phyloP scores from a whole-genome alignment of 2,329 filamentous ascomycete genomes.

The Colletotrichum incanum region DNA sequence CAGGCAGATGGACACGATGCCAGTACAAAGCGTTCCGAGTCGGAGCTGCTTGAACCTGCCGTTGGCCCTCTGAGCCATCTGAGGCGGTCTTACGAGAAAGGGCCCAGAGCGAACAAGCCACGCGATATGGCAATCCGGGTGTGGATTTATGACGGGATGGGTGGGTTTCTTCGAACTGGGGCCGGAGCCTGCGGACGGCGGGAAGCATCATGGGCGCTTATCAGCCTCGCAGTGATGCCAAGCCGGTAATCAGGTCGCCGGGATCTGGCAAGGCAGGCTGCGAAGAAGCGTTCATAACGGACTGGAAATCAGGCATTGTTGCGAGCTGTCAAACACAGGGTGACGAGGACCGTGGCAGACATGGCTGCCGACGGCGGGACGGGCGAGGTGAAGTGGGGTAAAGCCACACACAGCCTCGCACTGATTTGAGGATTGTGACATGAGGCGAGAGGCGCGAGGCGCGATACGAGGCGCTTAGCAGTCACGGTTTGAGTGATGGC shows the following conservation, averaged over 20 bases:
- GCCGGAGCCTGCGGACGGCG: slow-evolving; percentile 1
- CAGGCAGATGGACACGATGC: neutral
- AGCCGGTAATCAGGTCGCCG: slow-evolving; percentile 17
- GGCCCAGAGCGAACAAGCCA: neutral
- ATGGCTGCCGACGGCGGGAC: slow-evolving; percentile 1
- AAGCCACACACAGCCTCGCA: slow-evolving; percentile 30
- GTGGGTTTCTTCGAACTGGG: neutral
- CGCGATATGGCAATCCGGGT: slow-evolving; percentile 1
- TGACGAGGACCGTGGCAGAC: slow-evolving; percentile 5
- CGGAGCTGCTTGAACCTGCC: neutral
- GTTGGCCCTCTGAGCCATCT: neutral
- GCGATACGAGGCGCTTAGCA: slow-evolving; percentile 37
- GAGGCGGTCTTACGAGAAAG: neutral
- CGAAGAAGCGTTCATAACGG: slow-evolving; percentile 20
- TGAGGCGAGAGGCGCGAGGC: slow-evolving; percentile 32
- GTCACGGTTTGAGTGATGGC: neutral
- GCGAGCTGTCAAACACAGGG: slow-evolving; percentile 27
- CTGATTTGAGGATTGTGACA: slow-evolving; percentile 22
- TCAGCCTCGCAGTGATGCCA: slow-evolving; percentile 23
- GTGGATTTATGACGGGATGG: neutral
- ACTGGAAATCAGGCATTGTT: slow-evolving; percentile 31
- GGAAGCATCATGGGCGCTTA: slow-evolving; percentile 3
- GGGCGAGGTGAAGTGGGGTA: slow-evolving; percentile 23
- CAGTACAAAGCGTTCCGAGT: neutral
- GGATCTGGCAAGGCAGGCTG: slow-evolving; percentile 13